Conservation (phyloP, 2,329 filamentous ascomycete species). For the Aspergillus udagawae region DNA sequence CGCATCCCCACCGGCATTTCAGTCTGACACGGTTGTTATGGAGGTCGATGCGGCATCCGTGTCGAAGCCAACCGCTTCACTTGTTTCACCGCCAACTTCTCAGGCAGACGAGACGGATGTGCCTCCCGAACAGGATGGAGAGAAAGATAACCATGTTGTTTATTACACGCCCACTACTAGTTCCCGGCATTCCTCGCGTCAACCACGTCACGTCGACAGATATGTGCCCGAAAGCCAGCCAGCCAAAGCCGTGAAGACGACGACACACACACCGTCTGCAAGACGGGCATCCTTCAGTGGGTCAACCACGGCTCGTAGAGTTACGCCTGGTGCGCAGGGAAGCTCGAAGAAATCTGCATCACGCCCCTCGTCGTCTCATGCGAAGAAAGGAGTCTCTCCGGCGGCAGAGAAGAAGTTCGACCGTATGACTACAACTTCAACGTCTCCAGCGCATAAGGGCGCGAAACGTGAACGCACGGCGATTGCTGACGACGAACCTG, state of each 20-base stretch:
- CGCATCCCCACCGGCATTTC: conserved; percentile 35
- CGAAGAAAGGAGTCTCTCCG: conserved; percentile 34
- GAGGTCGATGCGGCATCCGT: conserved; percentile 24
- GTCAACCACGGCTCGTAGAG: conserved; percentile 18
- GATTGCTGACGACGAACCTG: conserved; percentile 30
- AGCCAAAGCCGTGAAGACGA: conserved; percentile 21
- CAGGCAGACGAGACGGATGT: conserved; percentile 40
- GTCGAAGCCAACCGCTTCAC: conserved; percentile 32
- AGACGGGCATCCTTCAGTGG: conserved; percentile 20
- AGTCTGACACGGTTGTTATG: conserved; percentile 29
- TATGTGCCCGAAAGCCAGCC: conserved; percentile 33
- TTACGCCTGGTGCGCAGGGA: conserved; percentile 25
- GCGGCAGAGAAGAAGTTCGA: conserved; percentile 36
- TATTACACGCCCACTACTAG: conserved; percentile 38
- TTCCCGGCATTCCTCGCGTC: conserved; percentile 44
- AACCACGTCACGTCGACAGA: conserved; percentile 39
- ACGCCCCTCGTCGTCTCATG: conserved; percentile 36
- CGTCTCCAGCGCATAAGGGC: conserved; percentile 30
- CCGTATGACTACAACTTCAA: conserved; percentile 18
- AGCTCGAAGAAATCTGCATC: conserved; percentile 31
- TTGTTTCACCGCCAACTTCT: conserved; percentile 45
- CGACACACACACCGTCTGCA: conserved; percentile 20
- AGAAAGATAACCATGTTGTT: conserved; percentile 24
- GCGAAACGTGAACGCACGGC: conserved; percentile 23
- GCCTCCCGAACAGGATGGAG: conserved; percentile 29